Conservation (phyloP, 129 eudicot genomes). For the Tanacetum coccineum region DNA sequence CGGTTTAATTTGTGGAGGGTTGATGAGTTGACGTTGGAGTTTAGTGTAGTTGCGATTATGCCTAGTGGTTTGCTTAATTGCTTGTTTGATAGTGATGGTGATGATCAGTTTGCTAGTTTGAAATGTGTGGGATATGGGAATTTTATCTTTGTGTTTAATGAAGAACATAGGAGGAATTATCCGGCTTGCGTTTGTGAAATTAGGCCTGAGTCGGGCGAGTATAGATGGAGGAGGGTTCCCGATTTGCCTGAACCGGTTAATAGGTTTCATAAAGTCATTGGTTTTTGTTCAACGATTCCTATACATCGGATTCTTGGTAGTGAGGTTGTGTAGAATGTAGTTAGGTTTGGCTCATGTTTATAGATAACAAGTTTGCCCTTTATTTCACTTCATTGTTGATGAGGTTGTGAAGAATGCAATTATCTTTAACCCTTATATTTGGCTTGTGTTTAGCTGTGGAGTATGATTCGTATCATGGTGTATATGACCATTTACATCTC, state of each 20-base stretch:
- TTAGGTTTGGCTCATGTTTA: background rate
- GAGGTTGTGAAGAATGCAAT: too few species aligned
- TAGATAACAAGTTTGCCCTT: background rate
- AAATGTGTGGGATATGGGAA: conserved; percentile 58
- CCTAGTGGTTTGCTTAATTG: conserved; percentile 46
- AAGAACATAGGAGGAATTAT: conserved; percentile 39
- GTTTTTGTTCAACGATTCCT: conserved; percentile 49
- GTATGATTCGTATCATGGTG: too few species aligned
- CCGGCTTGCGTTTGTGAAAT: conserved; percentile 59
- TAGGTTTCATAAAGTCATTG: conserved; percentile 39
- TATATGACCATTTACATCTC: too few species aligned
- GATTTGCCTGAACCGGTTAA: conserved; percentile 49
- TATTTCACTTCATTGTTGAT: too few species aligned
- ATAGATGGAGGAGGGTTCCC: conserved; percentile 59
- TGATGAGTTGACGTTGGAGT: conserved; percentile 49
- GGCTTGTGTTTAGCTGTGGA: too few species aligned
- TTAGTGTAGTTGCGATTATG: conserved; percentile 50
- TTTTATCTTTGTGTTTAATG: conserved; percentile 46
- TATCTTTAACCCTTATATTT: too few species aligned
- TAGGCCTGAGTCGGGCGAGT: conserved; percentile 26
- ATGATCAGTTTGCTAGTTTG: conserved; percentile 45
- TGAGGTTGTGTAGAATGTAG: conserved; percentile 1
- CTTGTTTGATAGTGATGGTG: conserved; percentile 49
- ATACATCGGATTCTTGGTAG: conserved; percentile 21
- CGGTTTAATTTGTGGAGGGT: conserved; percentile 52